A percentile compares a stretch with the other conserved stretches of the same genome.
Evolutionary conservation across 2,329 filamentous ascomycete genomes (phyloP).

Genomic region (Botrytis fragariae): DNA sequence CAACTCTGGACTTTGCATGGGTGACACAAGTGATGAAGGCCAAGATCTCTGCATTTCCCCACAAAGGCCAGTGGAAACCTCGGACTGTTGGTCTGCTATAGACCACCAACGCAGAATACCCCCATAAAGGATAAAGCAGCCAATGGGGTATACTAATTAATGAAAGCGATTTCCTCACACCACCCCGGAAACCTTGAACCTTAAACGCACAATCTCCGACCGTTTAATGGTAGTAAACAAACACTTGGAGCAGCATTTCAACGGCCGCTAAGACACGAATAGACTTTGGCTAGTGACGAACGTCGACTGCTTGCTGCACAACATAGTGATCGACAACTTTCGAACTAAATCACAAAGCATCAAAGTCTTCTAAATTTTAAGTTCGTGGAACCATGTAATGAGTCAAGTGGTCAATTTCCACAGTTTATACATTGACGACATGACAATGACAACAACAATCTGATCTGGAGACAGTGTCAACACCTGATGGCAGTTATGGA

Average conservation of each 20-base stretch:
- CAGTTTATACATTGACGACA: background rate
- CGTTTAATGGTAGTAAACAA: background rate
- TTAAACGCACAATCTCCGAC: background rate
- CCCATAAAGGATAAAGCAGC: background rate
- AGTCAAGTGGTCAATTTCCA: background rate
- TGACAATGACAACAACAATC: background rate
- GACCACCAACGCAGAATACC: background rate
- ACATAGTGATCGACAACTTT: background rate
- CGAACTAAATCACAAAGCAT: background rate
- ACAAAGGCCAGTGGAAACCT: background rate
- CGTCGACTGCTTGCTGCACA: background rate
- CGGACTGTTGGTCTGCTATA: background rate
- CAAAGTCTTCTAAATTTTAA: background rate
- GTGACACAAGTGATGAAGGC: background rate
- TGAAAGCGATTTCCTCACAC: no score
- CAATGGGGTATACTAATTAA: no score
- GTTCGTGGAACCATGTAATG: background rate
- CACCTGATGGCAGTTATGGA: background rate
- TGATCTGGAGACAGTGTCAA: background rate
- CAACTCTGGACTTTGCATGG: no score
- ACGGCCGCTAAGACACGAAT: background rate
- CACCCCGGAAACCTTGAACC: no score
- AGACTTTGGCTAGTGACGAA: background rate
- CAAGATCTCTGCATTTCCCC: background rate
- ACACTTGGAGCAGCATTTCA: background rate